Evolutionary conservation across 768 basidiomycete species (phyloP).

Genomic region (Suillus fuscotomentosus): DNA sequence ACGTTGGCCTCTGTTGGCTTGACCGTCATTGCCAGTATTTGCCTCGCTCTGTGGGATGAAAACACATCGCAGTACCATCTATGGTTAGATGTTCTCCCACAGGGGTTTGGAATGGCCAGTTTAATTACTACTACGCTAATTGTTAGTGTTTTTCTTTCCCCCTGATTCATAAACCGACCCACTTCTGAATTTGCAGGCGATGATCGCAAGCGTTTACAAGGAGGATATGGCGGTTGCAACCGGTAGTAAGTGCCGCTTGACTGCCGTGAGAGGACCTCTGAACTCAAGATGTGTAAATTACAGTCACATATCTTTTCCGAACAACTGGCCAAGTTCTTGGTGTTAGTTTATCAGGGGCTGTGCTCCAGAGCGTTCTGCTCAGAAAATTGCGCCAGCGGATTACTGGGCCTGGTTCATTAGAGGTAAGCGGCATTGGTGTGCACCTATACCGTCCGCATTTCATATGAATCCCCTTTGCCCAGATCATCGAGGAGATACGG

Average conservation of each 20-base stretch:
- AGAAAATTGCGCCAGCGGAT: conserved; percentile 72
- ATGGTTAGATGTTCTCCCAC: conserved; percentile 78
- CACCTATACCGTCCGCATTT: conserved; percentile 2
- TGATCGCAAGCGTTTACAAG: conserved; percentile 79
- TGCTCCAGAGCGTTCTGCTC: conserved; percentile 79
- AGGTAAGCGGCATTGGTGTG: conserved; percentile 47
- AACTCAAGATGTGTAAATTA: conserved; percentile 9
- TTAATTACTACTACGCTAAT: conserved; percentile 86
- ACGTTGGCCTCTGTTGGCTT: conserved; percentile 65
- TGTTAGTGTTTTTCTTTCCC: conserved; percentile 42
- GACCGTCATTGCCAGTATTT: conserved; percentile 54
- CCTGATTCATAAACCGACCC: conserved; percentile 11
- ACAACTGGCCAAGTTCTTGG: conserved; percentile 96
- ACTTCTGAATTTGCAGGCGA: conserved; percentile 51
- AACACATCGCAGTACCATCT: conserved; percentile 58
- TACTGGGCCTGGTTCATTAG: conserved; percentile 66
- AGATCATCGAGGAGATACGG: conserved; percentile 78
- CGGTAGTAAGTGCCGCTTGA: conserved; percentile 64
- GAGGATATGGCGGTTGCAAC: conserved; percentile 88
- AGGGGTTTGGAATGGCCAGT: conserved; percentile 82
- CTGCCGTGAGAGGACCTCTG: background rate
- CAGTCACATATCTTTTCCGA: conserved; percentile 92
- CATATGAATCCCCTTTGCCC: conserved; percentile 19
- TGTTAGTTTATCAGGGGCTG: conserved; percentile 81
- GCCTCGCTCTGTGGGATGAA: conserved; percentile 68